Conservation (phyloP, 345 rosid species). For the Brassica cretica region DNA sequence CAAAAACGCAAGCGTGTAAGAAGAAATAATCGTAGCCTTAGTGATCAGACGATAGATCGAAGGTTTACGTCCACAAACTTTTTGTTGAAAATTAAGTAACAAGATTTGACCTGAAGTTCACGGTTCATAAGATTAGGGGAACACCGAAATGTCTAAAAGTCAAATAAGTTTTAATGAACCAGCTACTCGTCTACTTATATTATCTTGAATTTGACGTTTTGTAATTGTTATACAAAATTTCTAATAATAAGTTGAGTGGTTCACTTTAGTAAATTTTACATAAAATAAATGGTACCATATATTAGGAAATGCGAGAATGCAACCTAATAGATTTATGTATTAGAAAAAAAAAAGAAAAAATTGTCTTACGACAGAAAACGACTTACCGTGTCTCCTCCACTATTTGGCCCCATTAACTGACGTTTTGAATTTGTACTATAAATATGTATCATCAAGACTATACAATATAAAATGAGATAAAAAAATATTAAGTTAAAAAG, state of each 20-base stretch:
- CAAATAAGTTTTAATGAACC: constrained; percentile 31
- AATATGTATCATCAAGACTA: background rate
- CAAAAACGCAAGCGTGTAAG: background rate
- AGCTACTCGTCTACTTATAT: constrained; percentile 10
- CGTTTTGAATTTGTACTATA: constrained; percentile 17
- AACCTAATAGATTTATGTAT: constrained; percentile 19
- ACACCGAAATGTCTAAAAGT: constrained; percentile 18
- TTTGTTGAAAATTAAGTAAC: background rate
- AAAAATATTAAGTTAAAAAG: background rate
- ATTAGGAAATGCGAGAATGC: constrained; percentile 14
- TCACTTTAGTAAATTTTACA: constrained; percentile 6
- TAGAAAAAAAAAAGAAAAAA: background rate
- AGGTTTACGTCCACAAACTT: background rate
- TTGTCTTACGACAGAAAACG: constrained; percentile 21
- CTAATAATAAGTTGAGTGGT: constrained; percentile 17
- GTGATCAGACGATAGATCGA: background rate
- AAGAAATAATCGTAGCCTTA: background rate
- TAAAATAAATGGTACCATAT: constrained; percentile 8
- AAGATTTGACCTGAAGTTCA: background rate
- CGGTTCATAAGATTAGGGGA: constrained; percentile 13
- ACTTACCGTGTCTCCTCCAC: constrained; percentile 36
- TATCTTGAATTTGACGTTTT: background rate
- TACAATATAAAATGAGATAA: constrained; percentile 8
- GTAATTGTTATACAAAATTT: background rate
- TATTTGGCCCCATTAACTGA: constrained; percentile 19